Evolutionary conservation across 2,329 filamentous ascomycete species (phyloP), one percentile per base, ranked within the genome.

Genomic region (Dactylellina sp.): DNA sequence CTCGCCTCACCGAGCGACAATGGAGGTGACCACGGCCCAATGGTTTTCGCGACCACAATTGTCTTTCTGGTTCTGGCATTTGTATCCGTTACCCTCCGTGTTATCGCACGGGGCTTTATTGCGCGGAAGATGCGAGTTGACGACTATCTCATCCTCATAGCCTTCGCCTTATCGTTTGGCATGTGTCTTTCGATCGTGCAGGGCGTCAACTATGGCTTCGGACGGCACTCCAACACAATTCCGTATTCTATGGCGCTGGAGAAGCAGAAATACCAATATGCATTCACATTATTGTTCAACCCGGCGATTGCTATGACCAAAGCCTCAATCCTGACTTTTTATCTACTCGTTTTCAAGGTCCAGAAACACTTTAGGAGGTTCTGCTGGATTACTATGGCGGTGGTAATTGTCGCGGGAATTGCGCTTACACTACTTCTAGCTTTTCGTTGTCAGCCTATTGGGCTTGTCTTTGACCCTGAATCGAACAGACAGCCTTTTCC

Each of bases 281-380:
- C 63, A 40, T 63, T 59, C 70, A 76, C 61, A 53, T 37, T 40
- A 18, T 3, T 37, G n/a, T 78, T 93, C 89, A 96, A 97, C 79
- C 93, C 93, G 11, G 90, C 91, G 2, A 84, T 97, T 64, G 96
- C 96, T 91, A 89, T 90, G 1, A 92, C 92, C 56, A 97, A 97
- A 82, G 93, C 91, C 0, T 96, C 92, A n/a, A 91, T 97, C 78
- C 85, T 97, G 68, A 85, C 95, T 60, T 97, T 97, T 81, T 97
- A 96, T 82, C 85, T 97, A 55, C 89, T 90, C 42, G 85, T 97
- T 52, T 91, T 92, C 24, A 90, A 89, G 78, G 91, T 92, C 71
- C 88, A 96, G 77, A 87, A 88, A 75, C 84, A 93, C 55, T 89
- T 97, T 76, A 88, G 90, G 71, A 87, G 90, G 81, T 89, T 89